Base-by-base conservation (phyloP, 1,139 yeast genomes). In the Lodderomyces beijingensis region DNA sequence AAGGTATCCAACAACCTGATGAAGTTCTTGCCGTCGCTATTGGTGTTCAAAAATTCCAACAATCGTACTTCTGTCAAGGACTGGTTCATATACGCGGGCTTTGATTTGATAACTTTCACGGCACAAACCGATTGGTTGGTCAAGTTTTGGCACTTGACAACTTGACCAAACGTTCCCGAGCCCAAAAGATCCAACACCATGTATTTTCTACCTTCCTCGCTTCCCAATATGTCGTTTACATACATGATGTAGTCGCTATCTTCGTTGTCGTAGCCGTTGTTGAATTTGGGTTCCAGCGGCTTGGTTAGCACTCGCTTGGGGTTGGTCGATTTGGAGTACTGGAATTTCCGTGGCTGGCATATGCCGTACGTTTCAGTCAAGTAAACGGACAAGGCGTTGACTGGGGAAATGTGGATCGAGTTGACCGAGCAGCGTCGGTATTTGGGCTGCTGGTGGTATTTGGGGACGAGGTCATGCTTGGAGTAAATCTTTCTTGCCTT, bases 91-190 rank as follows among this genome's bases (percentile, higher is more conserved):
- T 85, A 89, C 8, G 95, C 96, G 4, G 95, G 87, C 51, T 84
- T 85, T 23, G 95, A 84, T 55, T 91, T 91, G 44, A 91, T 86
- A 27, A 91, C 95, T 56, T 91, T 91, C 27, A 93, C 95, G 0
- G 98, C 98, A 28, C 89, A 87, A 16, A 91, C 78, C 40, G 87
- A 89, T 51, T 87, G 93, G 30, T 93, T 88, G 31, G 78, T 66
- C 57, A 91, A 67, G 55, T 91, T 88, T 57, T 91, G 98, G 59
- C 97, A 91, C 59, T 91, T 91, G 21, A 89, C 97, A 34, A 93
- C 99, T 58, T 91, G 99, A 4, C 98, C 98, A 69, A 93, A 91
- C 0, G 98, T 89, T 3, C 99, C 99, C 44, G 89, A 91, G 0
- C 99, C 99, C 29, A 93, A 61, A 16, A 91, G 72, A 57, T 91